phyloP scores from a whole-genome alignment of 306 rosid species.

The Fragaria iinumae region DNA sequence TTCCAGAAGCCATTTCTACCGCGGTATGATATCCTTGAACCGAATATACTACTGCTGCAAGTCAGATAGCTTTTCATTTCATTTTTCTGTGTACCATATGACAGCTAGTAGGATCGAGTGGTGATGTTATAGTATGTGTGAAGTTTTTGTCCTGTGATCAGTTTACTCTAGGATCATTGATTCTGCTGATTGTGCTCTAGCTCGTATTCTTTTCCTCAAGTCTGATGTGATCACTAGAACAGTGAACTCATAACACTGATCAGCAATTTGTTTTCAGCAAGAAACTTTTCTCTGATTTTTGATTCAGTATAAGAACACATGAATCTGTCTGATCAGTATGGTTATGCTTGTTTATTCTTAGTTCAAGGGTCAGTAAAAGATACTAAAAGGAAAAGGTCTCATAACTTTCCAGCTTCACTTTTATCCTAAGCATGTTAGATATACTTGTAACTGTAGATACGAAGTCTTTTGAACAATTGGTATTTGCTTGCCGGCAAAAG shows the following conservation, averaged over 20 bases:
- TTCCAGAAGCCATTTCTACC: constrained; percentile 33
- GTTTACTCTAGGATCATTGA: background rate
- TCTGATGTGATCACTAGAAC: background rate
- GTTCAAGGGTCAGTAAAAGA: background rate
- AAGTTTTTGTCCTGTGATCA: background rate
- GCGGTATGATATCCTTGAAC: constrained; percentile 37
- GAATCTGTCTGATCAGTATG: background rate
- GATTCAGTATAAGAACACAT: constrained; percentile 2
- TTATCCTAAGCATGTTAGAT: background rate
- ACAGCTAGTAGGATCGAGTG: background rate
- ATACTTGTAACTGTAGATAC: background rate
- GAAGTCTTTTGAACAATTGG: background rate
- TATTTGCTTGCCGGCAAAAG: background rate
- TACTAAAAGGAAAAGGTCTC: background rate
- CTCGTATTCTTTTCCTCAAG: background rate
- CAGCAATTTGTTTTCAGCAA: background rate
- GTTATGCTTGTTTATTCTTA: background rate
- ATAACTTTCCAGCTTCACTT: background rate
- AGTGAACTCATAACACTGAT: background rate
- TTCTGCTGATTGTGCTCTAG: background rate
- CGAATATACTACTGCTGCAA: constrained; percentile 4
- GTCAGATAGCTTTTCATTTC: constrained; percentile 4
- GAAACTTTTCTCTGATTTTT: background rate
- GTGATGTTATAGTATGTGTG: background rate
- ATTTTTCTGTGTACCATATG: background rate